Conservation (phyloP, 1,139 yeast species). For the Zygoascus hellenicus region DNA sequence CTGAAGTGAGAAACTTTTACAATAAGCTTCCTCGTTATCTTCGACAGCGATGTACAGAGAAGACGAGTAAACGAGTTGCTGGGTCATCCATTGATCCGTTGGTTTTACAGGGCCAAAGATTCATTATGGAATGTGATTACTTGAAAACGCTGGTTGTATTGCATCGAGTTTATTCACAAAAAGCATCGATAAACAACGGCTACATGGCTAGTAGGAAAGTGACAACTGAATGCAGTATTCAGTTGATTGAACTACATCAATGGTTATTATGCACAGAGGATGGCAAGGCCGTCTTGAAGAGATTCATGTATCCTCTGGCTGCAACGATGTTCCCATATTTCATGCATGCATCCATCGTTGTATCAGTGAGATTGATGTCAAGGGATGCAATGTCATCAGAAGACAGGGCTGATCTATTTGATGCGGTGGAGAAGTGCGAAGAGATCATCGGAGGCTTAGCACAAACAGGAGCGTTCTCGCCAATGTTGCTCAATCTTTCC, state of each 20-base stretch:
- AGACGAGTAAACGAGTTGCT: slow-evolving; percentile 10
- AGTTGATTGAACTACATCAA: slow-evolving; percentile 26
- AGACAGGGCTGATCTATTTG: slow-evolving; percentile 16
- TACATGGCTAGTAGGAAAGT: slow-evolving; percentile 26
- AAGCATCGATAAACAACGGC: slow-evolving; percentile 16
- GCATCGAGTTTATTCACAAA: slow-evolving; percentile 30
- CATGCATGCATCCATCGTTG: slow-evolving; percentile 23
- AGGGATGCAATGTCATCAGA: slow-evolving; percentile 19
- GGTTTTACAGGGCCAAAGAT: slow-evolving; percentile 28
- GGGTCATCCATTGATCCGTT: slow-evolving; percentile 21
- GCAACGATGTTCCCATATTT: slow-evolving; percentile 19
- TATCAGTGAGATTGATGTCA: slow-evolving; percentile 22
- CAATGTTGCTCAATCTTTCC: neutral
- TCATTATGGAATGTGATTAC: slow-evolving; percentile 30
- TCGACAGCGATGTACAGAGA: slow-evolving; percentile 20
- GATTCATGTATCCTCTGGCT: slow-evolving; percentile 23
- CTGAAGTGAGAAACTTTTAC: slow-evolving; percentile 23
- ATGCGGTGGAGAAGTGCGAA: slow-evolving; percentile 1
- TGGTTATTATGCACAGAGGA: slow-evolving; percentile 29
- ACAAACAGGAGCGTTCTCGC: neutral
- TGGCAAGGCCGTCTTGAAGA: slow-evolving; percentile 21
- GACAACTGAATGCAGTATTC: slow-evolving; percentile 27
- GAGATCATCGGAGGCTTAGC: slow-evolving; percentile 1
- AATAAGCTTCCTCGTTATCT: slow-evolving; percentile 23
- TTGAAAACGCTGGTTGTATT: slow-evolving; percentile 29